These are phyloP conservation scores for Aureobasidium sp. DNA, from an alignment of 2,329 filamentous ascomycete genomes.

Conservation along the genomic window DNA sequence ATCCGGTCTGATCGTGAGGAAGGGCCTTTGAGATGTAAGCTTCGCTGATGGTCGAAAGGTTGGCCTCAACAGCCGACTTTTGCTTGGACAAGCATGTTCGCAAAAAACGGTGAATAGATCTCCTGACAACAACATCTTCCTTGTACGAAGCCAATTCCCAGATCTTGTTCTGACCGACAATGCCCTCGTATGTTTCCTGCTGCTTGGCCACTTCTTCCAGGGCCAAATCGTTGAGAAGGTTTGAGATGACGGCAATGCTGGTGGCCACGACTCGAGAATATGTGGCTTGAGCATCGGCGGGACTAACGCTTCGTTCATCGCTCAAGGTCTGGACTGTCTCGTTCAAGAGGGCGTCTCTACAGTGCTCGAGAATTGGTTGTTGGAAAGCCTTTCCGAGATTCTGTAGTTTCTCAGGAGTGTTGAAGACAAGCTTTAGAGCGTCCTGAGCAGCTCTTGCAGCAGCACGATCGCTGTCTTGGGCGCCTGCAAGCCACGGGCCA, in stretches of 20 bases:
- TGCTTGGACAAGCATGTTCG: slow-evolving; percentile 45
- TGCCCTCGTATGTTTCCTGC: slow-evolving; percentile 54
- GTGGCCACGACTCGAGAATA: slow-evolving; percentile 71
- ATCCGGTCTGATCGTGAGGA: slow-evolving; percentile 64
- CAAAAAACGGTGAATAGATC: slow-evolving; percentile 51
- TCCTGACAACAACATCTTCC: slow-evolving; percentile 50
- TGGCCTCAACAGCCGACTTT: slow-evolving; percentile 28
- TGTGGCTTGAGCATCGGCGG: slow-evolving; percentile 80
- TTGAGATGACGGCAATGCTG: slow-evolving; percentile 48
- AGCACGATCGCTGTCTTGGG: slow-evolving; percentile 75
- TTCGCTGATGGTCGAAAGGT: slow-evolving; percentile 53
- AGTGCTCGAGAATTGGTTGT: slow-evolving; percentile 71
- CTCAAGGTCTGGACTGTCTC: slow-evolving; percentile 79
- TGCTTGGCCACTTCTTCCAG: slow-evolving; percentile 53
- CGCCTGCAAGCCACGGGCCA: slow-evolving; percentile 84
- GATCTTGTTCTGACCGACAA: slow-evolving; percentile 57
- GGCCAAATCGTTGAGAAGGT: slow-evolving; percentile 42
- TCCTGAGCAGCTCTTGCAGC: slow-evolving; percentile 72
- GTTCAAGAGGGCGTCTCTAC: slow-evolving; percentile 64
- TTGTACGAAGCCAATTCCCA: slow-evolving; percentile 53
- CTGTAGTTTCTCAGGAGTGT: slow-evolving; percentile 68
- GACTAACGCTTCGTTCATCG: slow-evolving; percentile 76
- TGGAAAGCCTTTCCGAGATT: slow-evolving; percentile 79
- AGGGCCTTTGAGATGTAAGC: slow-evolving; percentile 70
- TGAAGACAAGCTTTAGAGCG: slow-evolving; percentile 68